phyloP scores from a whole-genome alignment of 768 basidiomycete species.

The Lenzites betulinus region DNA sequence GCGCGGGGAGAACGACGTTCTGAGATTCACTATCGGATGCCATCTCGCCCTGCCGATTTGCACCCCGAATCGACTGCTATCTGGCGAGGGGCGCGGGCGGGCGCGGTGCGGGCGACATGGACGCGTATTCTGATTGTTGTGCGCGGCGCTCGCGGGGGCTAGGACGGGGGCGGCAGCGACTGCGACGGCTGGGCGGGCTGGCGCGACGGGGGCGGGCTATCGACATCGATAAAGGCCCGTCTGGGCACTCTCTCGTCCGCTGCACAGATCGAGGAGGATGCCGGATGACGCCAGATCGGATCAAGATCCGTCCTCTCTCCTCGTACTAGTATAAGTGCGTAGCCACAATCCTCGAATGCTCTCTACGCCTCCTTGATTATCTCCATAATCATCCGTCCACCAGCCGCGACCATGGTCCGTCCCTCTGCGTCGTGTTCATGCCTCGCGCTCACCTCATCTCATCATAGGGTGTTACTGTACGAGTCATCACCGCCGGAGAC shows the following conservation, averaged over 20 bases:
- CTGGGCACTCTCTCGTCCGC: conserved; percentile 16
- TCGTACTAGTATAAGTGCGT: conserved; percentile 47
- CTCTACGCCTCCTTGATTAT: conserved; percentile 30
- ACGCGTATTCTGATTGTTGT: no score
- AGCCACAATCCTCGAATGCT: conserved; percentile 28
- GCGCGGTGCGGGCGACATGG: no score
- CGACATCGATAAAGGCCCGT: conserved; percentile 25
- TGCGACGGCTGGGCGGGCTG: not conserved
- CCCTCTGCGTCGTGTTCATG: conserved; percentile 36
- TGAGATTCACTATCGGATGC: conserved; percentile 22
- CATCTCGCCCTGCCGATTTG: conserved; percentile 22
- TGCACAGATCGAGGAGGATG: conserved; percentile 20
- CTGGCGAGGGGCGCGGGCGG: no score
- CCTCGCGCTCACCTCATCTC: conserved; percentile 10
- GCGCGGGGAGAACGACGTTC: conserved; percentile 4
- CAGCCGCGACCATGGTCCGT: conserved; percentile 27
- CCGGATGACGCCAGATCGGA: conserved; percentile 49
- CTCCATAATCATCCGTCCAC: conserved; percentile 23
- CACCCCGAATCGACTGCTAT: conserved; percentile 11
- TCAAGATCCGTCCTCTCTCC: conserved; percentile 77
- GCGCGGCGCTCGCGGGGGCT: no score
- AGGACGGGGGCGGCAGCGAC: not conserved
- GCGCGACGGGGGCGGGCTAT: conserved; percentile 1
- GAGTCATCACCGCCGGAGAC: conserved; percentile 62
- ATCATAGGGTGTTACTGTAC: conserved; percentile 75